Percentiles rank a stretch among this genome's conserved stretches.
phyloP scores from a whole-genome alignment of 1,284 basidiomycete genomes.

The Cryptococcus amylolentus region DNA sequence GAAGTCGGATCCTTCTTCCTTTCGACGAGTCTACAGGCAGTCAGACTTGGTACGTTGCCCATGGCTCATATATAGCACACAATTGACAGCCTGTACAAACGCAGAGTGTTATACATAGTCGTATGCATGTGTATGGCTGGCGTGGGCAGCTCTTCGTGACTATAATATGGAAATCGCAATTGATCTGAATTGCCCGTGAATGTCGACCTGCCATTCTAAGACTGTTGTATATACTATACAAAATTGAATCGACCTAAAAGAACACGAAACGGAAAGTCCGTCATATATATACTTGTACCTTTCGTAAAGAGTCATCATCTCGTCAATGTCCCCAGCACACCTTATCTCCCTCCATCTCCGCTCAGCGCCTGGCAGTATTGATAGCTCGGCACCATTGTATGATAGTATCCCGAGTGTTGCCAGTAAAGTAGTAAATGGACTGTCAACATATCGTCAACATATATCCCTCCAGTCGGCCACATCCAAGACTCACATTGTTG shows the following conservation, averaged over 20 bases:
- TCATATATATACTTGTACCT: not conserved
- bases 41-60: too few relatives aligned
- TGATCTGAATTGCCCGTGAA: not conserved
- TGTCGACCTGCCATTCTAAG: not conserved
- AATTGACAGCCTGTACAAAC: too few relatives aligned
- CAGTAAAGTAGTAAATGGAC: constrained; percentile 89
- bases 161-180: too few relatives aligned
- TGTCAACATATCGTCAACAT: constrained; percentile 6
- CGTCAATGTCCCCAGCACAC: not conserved
- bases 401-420: constrained; percentile 73
- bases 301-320: not conserved
- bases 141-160: too few relatives aligned
- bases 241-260: too few relatives aligned
- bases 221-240: not conserved
- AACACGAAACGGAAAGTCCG: not conserved
- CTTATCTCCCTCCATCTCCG: not conserved
- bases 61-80: too few relatives aligned
- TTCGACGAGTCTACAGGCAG: too few relatives aligned
- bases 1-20: too few relatives aligned
- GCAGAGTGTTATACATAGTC: too few relatives aligned
- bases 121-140: too few relatives aligned
- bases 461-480: constrained; percentile 3
- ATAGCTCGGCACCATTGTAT: constrained; percentile 70
- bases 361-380: constrained; percentile 31
- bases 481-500: constrained; percentile 31